Evolutionary conservation across 2,329 filamentous ascomycete genomes (phyloP).

Genomic region (Cladosporium halotolerans): DNA sequence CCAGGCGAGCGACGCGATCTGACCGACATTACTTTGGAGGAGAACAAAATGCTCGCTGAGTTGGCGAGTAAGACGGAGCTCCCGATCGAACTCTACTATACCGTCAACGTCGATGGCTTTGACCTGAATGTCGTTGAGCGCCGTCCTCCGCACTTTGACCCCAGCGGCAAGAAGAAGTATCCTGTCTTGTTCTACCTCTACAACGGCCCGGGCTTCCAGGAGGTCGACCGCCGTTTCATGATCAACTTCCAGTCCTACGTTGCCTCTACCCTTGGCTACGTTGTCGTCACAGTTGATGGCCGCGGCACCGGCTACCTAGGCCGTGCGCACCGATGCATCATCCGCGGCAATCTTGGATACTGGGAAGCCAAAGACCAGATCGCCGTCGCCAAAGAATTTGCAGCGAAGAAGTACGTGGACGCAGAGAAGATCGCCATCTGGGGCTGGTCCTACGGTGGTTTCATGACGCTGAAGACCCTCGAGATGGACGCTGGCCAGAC

Average conservation of each 20-base stretch:
- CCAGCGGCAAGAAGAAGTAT: conserved; percentile 64
- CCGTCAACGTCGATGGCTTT: conserved; percentile 74
- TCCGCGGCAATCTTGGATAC: conserved; percentile 76
- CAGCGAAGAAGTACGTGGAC: conserved; percentile 76
- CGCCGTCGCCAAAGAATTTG: conserved; percentile 78
- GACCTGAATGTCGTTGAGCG: conserved; percentile 72
- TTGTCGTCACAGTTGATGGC: conserved; percentile 91
- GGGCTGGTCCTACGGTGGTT: conserved; percentile 98
- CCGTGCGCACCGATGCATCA: conserved; percentile 71
- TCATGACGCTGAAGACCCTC: conserved; percentile 88
- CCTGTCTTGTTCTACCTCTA: conserved; percentile 94
- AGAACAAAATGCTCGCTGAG: conserved; percentile 64
- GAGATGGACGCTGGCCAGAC: conserved; percentile 84
- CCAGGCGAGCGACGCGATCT: conserved; percentile 54
- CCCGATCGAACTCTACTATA: conserved; percentile 75
- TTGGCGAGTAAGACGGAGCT: conserved; percentile 71
- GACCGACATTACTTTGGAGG: conserved; percentile 68
- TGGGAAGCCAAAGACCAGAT: conserved; percentile 90
- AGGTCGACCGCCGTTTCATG: conserved; percentile 69
- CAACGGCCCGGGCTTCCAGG: conserved; percentile 88
- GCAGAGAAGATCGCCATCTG: conserved; percentile 79
- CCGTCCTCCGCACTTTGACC: conserved; percentile 80
- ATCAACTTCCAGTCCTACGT: conserved; percentile 90
- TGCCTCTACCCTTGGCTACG: conserved; percentile 77
- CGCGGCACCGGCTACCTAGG: conserved; percentile 89